Evolutionary conservation across 352 stramenopile genomes (phyloP).

Genomic region (Phytophthora pseudosyringae): DNA sequence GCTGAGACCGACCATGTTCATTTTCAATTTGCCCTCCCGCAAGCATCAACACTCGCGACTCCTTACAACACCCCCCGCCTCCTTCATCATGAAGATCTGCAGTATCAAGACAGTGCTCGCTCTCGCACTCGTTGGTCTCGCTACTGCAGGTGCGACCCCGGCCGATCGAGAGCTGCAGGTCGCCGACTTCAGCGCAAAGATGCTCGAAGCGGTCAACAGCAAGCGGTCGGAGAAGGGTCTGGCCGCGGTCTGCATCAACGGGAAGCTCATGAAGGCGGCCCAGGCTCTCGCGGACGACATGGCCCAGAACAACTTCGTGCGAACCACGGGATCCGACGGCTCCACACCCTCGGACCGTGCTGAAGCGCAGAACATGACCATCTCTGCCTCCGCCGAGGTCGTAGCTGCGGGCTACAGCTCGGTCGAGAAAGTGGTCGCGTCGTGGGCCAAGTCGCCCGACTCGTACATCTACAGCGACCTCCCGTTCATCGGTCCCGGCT

Average conservation of each 20-base stretch:
- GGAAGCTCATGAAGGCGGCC: conserved; percentile 35
- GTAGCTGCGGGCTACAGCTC: conserved; percentile 43
- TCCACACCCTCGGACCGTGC: conserved; percentile 37
- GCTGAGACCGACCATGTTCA: too few relatives aligned
- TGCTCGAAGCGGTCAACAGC: too few relatives aligned
- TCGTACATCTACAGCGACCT: conserved; percentile 42
- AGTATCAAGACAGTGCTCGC: too few relatives aligned
- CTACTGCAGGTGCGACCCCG: too few relatives aligned
- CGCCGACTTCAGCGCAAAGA: too few relatives aligned
- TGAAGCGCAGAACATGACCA: conserved; percentile 24
- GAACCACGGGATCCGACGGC: conserved; percentile 34
- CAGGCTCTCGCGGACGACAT: conserved; percentile 32
- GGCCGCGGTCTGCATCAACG: conserved; percentile 27
- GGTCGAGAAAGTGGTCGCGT: conserved; percentile 40
- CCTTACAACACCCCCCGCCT: too few relatives aligned
- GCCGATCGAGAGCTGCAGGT: too few relatives aligned
- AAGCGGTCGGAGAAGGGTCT: too few relatives aligned
- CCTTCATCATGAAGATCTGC: too few relatives aligned
- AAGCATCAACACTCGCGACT: too few relatives aligned
- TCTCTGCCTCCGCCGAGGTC: conserved; percentile 32
- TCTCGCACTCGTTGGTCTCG: too few relatives aligned
- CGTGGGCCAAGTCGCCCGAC: conserved; percentile 46
- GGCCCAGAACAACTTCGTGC: conserved; percentile 28
- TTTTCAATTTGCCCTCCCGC: too few relatives aligned
- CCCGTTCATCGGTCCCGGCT: conserved; percentile 33